Percentiles rank a stretch among this genome's conserved stretches.
Evolutionary conservation across 768 basidiomycete species (phyloP).

Genomic region (Neoboletus magnificus): DNA sequence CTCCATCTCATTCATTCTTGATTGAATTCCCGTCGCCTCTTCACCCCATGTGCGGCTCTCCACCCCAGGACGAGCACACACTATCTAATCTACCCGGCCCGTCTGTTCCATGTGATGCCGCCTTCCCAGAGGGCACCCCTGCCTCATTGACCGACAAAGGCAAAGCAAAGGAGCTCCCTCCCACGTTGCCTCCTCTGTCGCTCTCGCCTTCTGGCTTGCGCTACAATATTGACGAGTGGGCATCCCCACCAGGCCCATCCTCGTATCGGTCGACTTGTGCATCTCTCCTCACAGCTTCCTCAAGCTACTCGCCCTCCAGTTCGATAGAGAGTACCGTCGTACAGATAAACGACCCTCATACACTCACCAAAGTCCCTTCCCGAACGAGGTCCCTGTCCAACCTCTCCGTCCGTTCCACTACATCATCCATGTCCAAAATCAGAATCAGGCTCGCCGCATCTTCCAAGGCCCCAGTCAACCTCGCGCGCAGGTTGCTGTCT

Average conservation of each 20-base stretch:
- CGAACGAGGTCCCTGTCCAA: constrained; percentile 58
- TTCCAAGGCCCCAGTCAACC: constrained; percentile 42
- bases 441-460: constrained; percentile 46
- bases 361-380: constrained; percentile 34
- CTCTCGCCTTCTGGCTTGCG: constrained; percentile 55
- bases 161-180: constrained; percentile 51
- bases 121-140: constrained; percentile 8
- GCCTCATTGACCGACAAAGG: constrained; percentile 45
- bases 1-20: constrained; percentile 8
- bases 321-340: constrained; percentile 9
- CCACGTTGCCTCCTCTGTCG: constrained; percentile 62
- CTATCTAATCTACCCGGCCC: constrained; percentile 29
- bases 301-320: constrained; percentile 10
- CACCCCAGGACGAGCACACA: constrained; percentile 1
- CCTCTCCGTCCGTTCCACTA: constrained; percentile 44
- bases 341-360: constrained; percentile 13
- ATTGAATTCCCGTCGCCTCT: not conserved
- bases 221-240: constrained; percentile 40
- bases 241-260: constrained; percentile 32
- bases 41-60: constrained; percentile 3
- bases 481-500: constrained; percentile 55
- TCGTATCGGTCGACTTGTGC: constrained; percentile 35
- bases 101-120: constrained; percentile 11
- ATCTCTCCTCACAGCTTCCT: constrained; percentile 38
- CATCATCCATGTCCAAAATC: constrained; percentile 46